Evolutionary conservation across 331 rosid species (phyloP), one percentile per base, ranked within the genome.

Genomic region (Dryas integrifolia): DNA sequence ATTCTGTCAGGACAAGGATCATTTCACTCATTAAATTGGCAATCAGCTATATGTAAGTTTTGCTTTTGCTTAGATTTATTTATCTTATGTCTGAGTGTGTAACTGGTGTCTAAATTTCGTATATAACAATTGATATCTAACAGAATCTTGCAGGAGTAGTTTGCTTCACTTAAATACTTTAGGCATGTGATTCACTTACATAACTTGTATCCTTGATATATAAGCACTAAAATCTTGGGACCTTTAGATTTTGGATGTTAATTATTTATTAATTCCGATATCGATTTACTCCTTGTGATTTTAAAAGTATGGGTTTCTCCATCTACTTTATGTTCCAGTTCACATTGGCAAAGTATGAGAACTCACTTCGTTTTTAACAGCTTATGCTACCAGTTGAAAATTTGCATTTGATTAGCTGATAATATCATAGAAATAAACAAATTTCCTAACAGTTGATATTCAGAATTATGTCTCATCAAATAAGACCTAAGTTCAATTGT

Each of bases 1-100:
- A 94, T 83, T 94, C 98, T 9, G 96, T 89, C 75, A 83, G 97
- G 85, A 85, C 80, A 76, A 85, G 98, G 87, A 86, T 94, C 50
- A 78, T 89, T 66, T 86, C 97, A 79, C 85, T 94, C 67, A 80
- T 91, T 69, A 90, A 81, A 77, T 90, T 79, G 77, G 97, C 98
- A 75, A 82, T 86, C 74, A 90, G 88, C 72, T 82, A 78, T 65
- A 69, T 40, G 98, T 94, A 83, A 89, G 98, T 87, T 69, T 30
- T 73, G 39, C 70, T 67, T 43, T 49, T n/a, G 8, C 55, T 72
- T 56, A 70, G 38, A 10, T 55, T 73, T 60, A 4, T 80, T 49
- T 1, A 5, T 63, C 35, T 16, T 53, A 15, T 7, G 7, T 53
- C 60, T 48, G 18, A 57, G 40, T 5, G 3, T 58, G 43, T 3